phyloP scores from a whole-genome alignment of 768 basidiomycete species.

The Paxillus involutus region DNA sequence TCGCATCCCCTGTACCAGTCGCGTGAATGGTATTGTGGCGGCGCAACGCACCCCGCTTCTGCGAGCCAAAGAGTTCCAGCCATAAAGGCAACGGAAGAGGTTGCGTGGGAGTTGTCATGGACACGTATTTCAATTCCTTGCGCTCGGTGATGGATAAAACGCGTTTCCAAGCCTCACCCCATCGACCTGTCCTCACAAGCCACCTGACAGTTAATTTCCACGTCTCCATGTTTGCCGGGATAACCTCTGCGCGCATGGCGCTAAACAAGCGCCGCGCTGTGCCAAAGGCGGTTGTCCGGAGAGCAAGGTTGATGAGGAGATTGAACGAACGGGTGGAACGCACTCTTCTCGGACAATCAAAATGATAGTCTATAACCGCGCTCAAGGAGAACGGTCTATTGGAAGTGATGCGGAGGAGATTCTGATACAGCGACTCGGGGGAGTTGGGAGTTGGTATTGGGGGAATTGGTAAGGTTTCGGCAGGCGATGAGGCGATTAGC shows the following conservation, averaged over 20 bases:
- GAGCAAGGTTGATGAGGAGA: conserved; percentile 43
- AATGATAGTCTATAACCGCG: conserved; percentile 24
- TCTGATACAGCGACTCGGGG: conserved; percentile 34
- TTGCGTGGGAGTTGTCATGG: conserved; percentile 1
- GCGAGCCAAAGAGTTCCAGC: conserved; percentile 58
- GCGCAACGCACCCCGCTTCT: conserved; percentile 36
- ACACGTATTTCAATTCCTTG: conserved; percentile 8
- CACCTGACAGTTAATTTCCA: conserved; percentile 56
- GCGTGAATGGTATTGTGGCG: conserved; percentile 9
- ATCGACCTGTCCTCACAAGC: conserved; percentile 53
- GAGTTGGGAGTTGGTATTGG: conserved; percentile 31
- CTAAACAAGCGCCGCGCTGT: conserved; percentile 44
- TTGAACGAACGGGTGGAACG: conserved; percentile 46
- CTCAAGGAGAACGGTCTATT: conserved; percentile 14
- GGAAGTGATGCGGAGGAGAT: conserved; percentile 25
- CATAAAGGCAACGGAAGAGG: conserved; percentile 50
- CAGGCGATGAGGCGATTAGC: conserved; percentile 2
- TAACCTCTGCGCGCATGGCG: conserved; percentile 43
- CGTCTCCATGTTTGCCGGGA: conserved; percentile 53
- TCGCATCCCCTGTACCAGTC: neutral
- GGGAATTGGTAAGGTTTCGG: conserved; percentile 1
- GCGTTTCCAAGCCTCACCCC: conserved; percentile 57
- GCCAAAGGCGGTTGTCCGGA: conserved; percentile 51
- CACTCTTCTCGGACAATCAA: conserved; percentile 22
- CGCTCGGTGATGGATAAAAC: conserved; percentile 25